phyloP scores from a whole-genome alignment of 2,329 filamentous ascomycete species.

The Exophiala calicioides region DNA sequence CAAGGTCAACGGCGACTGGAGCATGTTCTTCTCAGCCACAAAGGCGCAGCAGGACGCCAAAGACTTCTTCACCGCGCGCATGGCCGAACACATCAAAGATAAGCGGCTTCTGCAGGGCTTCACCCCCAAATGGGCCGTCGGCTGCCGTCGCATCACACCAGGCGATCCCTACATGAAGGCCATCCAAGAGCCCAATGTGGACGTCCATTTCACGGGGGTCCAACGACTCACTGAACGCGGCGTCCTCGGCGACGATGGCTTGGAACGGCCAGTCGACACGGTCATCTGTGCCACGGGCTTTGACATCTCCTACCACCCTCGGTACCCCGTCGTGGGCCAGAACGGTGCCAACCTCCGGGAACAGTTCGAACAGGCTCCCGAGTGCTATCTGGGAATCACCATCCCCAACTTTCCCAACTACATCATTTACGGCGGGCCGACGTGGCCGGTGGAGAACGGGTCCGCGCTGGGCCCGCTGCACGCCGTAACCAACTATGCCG shows the following conservation, averaged over 20 bases:
- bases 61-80: constrained; percentile 42
- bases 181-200: constrained; percentile 51
- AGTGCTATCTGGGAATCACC: constrained; percentile 28
- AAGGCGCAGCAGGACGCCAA: constrained; percentile 43
- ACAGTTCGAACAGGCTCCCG: constrained; percentile 39
- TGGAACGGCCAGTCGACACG: constrained; percentile 34
- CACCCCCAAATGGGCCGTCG: constrained; percentile 42
- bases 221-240: constrained; percentile 47
- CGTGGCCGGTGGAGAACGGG: constrained; percentile 48
- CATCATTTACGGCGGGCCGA: constrained; percentile 29
- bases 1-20: constrained; percentile 50
- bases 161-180: constrained; percentile 54
- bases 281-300: constrained; percentile 43
- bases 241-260: constrained; percentile 38
- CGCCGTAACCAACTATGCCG: constrained; percentile 41
- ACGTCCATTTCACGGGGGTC: constrained; percentile 52
- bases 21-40: constrained; percentile 45
- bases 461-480: constrained; percentile 45
- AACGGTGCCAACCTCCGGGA: constrained; percentile 43
- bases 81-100: constrained; percentile 54
- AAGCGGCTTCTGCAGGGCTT: constrained; percentile 50
- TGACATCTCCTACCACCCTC: constrained; percentile 40
- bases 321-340: constrained; percentile 43
- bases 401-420: constrained; percentile 29
- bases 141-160: constrained; percentile 47